These are phyloP conservation scores for Pythium insidiosum DNA, from an alignment of 352 stramenopile genomes.

Conservation along the genomic window DNA sequence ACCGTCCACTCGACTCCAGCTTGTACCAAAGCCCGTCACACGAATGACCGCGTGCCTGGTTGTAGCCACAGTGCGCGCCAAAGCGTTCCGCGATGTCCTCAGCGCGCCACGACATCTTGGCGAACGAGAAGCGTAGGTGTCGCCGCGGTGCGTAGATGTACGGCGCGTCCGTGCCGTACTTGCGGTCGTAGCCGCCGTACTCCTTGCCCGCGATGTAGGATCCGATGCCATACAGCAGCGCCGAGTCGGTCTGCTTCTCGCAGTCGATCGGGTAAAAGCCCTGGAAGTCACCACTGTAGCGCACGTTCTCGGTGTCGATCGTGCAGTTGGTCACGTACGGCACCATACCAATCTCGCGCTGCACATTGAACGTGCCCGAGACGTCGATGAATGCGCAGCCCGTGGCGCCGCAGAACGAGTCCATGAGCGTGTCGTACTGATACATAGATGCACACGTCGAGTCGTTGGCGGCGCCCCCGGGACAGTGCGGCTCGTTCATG, in stretches of 20 bases:
- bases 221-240: conserved; percentile 29
- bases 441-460: too few relatives aligned
- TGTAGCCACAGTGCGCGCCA: conserved; percentile 23
- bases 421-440: conserved; percentile 15
- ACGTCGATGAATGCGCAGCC: conserved; percentile 35
- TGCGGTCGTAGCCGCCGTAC: conserved; percentile 13
- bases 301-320: conserved; percentile 13
- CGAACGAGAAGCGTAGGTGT: conserved; percentile 34
- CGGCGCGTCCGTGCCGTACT: conserved; percentile 9
- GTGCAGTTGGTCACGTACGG: conserved; percentile 33
- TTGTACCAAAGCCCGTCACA: conserved; percentile 33
- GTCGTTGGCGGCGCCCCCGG: too few relatives aligned
- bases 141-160: conserved; percentile 26
- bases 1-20: conserved; percentile 31
- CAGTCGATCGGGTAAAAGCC: conserved; percentile 29
- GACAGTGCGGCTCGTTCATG: too few relatives aligned
- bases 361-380: conserved; percentile 20
- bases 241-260: conserved; percentile 13
- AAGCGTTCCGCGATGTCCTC: conserved; percentile 22
- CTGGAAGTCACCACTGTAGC: conserved; percentile 32
- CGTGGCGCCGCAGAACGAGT: conserved; percentile 20
- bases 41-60: conserved; percentile 5
- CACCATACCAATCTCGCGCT: conserved; percentile 28
- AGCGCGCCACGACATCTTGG: conserved; percentile 24
- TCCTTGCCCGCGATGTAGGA: conserved; percentile 36